These are phyloP conservation scores for Lactuca saligna DNA, from an alignment of 129 eudicot genomes.

Conservation along the genomic window DNA sequence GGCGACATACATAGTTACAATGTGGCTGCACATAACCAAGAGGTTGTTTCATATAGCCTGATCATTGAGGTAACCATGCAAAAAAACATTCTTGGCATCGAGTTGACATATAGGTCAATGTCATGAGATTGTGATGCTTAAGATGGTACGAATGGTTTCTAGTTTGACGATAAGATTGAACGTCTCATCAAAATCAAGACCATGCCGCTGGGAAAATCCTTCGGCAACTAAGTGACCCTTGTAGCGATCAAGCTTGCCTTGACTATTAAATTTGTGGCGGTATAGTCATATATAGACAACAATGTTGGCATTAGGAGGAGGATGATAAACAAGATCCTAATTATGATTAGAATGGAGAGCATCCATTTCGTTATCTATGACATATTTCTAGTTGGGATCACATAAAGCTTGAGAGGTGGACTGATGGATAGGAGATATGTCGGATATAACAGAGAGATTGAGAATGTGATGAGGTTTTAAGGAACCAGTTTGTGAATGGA, in stretches of 20 bases:
- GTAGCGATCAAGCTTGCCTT: background rate
- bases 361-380: background rate
- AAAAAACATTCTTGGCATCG: background rate
- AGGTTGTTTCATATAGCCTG: background rate
- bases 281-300: no score
- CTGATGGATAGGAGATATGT: background rate
- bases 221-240: background rate
- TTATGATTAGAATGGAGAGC: background rate
- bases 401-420: background rate
- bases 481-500: background rate
- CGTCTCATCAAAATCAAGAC: no score
- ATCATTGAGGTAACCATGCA: background rate
- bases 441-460: background rate
- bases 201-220: background rate
- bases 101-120: background rate
- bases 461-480: background rate
- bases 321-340: slow-evolving; percentile 5
- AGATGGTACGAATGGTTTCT: background rate
- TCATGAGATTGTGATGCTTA: background rate
- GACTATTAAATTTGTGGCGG: no score
- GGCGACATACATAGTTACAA: background rate
- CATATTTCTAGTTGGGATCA: slow-evolving; percentile 6
- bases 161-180: background rate
- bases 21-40: background rate
- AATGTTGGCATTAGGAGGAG: background rate